phyloP scores from a whole-genome alignment of 2,329 filamentous ascomycete genomes.

The Aphanocladium album region DNA sequence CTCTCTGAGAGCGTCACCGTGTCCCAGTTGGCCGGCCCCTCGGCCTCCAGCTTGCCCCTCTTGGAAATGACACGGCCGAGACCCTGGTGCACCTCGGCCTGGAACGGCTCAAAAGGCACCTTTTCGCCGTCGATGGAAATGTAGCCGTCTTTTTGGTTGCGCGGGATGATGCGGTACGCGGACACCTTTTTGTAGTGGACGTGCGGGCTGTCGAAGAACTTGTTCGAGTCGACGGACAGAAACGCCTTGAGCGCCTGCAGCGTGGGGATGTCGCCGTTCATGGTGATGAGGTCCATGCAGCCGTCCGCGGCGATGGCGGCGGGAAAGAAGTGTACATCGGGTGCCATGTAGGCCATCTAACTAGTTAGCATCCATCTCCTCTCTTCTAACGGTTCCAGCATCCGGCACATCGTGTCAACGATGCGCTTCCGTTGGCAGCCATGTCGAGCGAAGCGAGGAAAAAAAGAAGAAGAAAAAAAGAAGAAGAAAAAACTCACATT shows the following conservation, averaged over 20 bases:
- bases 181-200: slow-evolving; percentile 79
- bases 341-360: slow-evolving; percentile 84
- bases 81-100: slow-evolving; percentile 80
- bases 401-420: not conserved
- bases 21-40: slow-evolving; percentile 50
- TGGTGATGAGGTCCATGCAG: slow-evolving; percentile 75
- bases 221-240: slow-evolving; percentile 63
- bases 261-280: slow-evolving; percentile 69
- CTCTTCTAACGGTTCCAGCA: not conserved
- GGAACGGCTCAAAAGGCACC: slow-evolving; percentile 82
- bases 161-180: slow-evolving; percentile 82
- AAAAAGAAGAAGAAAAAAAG: not conserved
- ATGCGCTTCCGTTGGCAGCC: not conserved
- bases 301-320: slow-evolving; percentile 79
- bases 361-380: slow-evolving; percentile 14
- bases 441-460: not conserved
- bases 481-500: slow-evolving; percentile 53
- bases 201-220: slow-evolving; percentile 73
- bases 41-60: slow-evolving; percentile 65
- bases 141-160: slow-evolving; percentile 65
- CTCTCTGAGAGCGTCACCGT: slow-evolving; percentile 28
- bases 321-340: slow-evolving; percentile 82
- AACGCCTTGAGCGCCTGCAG: slow-evolving; percentile 64
- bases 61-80: slow-evolving; percentile 82
- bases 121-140: slow-evolving; percentile 93